Evolutionary conservation across 306 rosid genomes (phyloP).

Genomic region (Pyrus bretschneideri): DNA sequence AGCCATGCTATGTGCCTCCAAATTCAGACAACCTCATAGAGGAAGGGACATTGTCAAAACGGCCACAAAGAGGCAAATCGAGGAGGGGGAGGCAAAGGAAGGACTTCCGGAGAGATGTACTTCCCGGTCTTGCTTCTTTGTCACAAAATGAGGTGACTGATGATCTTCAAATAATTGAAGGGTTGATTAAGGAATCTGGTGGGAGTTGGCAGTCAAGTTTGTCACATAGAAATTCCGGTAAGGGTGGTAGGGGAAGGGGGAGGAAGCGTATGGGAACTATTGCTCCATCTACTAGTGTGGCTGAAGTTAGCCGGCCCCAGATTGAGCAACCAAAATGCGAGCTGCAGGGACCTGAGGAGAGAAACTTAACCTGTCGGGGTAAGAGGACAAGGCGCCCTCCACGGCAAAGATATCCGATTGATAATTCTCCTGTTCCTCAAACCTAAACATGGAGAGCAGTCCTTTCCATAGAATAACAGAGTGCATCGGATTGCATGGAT

Average conservation of each 20-base stretch:
- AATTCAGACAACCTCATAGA: conserved; percentile 43
- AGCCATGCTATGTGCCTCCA: conserved; percentile 52
- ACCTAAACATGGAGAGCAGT: too few relatives aligned
- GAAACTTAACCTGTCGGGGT: too few relatives aligned
- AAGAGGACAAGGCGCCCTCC: too few relatives aligned
- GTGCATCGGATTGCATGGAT: too few relatives aligned
- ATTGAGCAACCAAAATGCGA: too few relatives aligned
- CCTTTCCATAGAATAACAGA: too few relatives aligned
- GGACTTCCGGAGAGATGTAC: conserved; percentile 85
- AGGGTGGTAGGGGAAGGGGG: conserved; percentile 5
- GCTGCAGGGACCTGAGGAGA: too few relatives aligned
- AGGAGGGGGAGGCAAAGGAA: conserved; percentile 76
- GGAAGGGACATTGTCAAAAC: conserved; percentile 48
- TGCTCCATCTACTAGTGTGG: too few relatives aligned
- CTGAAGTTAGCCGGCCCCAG: background rate
- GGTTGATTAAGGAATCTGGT: conserved; percentile 68
- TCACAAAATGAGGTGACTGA: conserved; percentile 85
- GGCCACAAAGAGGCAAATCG: conserved; percentile 54
- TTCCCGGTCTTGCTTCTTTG: conserved; percentile 66
- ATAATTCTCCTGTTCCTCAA: too few relatives aligned
- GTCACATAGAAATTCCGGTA: too few relatives aligned
- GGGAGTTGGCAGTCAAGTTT: conserved; percentile 56
- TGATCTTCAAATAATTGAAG: conserved; percentile 84
- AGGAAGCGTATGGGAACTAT: too few relatives aligned
- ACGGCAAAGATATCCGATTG: too few relatives aligned